Evolutionary conservation across 768 basidiomycete genomes (phyloP).

Genomic region (Calocybe cyanea): DNA sequence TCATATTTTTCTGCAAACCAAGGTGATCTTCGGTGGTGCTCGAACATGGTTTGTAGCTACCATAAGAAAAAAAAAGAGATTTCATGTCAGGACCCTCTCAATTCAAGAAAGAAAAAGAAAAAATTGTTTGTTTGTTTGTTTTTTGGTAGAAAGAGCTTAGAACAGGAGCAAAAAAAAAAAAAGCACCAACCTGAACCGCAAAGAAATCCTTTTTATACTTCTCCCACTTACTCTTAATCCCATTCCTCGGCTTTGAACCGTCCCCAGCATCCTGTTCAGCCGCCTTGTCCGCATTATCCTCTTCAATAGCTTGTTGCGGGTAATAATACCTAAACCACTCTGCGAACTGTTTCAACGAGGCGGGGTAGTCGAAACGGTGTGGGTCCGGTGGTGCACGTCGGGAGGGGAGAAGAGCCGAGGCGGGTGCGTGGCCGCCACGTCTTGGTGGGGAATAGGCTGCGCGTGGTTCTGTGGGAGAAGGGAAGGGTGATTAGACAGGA

Average conservation of each 20-base stretch:
- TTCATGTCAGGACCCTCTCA: conserved; percentile 14
- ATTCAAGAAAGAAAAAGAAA: no score
- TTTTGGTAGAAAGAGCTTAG: no score
- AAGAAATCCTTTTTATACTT: conserved; percentile 92
- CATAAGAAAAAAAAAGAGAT: conserved; percentile 26
- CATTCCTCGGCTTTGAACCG: conserved; percentile 78
- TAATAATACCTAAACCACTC: conserved; percentile 83
- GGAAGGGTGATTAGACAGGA: no score
- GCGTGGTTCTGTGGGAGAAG: no score
- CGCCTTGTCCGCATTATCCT: conserved; percentile 80
- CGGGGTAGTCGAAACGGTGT: conserved; percentile 78
- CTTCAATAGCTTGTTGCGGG: conserved; percentile 74
- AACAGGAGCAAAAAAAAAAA: no score
- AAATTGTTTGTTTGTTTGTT: no score
- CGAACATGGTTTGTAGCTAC: conserved; percentile 94
- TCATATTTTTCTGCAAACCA: conserved; percentile 99
- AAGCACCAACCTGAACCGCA: conserved; percentile 70
- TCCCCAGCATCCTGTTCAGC: conserved; percentile 82
- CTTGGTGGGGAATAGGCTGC: conserved; percentile 68
- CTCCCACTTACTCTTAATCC: conserved; percentile 83
- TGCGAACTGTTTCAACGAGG: conserved; percentile 77
- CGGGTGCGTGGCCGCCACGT: conserved; percentile 52
- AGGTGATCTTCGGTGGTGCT: conserved; percentile 90
- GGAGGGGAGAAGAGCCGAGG: conserved; percentile 40
- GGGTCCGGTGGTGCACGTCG: conserved; percentile 75